These are phyloP conservation scores for Taphrina pruni DNA, from an alignment of 1,139 yeast genomes.

Conservation along the genomic window DNA sequence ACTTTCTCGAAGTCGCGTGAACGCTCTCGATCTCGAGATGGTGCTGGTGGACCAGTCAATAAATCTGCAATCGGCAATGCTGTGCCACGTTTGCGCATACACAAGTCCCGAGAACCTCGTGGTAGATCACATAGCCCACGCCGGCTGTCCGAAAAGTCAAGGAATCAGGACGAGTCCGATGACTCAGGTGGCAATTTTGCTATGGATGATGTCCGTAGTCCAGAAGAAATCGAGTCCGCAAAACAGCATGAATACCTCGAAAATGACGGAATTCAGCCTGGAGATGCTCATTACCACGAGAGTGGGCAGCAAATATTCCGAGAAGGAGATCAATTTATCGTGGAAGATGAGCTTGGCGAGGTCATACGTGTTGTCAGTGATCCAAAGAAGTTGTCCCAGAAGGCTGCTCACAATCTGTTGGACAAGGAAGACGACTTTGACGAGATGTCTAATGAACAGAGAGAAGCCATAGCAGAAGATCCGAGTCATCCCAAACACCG, in stretches of 20 bases:
- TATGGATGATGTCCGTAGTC: constrained; percentile 6
- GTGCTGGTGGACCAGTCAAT: constrained; percentile 16
- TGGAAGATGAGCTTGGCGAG: constrained; percentile 93
- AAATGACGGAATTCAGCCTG: constrained; percentile 27
- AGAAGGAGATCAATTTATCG: constrained; percentile 79
- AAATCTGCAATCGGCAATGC: constrained; percentile 38
- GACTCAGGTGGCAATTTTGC: constrained; percentile 8
- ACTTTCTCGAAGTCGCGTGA: constrained; percentile 77
- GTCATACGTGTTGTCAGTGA: constrained; percentile 74
- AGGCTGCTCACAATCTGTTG: constrained; percentile 43
- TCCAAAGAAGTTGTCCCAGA: constrained; percentile 43
- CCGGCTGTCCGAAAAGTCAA: constrained; percentile 8
- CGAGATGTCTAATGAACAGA: constrained; percentile 42
- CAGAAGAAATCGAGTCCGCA: constrained; percentile 23
- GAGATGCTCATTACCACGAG: constrained; percentile 40
- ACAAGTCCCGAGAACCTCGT: constrained; percentile 8
- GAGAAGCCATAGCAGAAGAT: constrained; percentile 46
- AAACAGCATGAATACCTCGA: constrained; percentile 6
- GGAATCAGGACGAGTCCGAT: not conserved
- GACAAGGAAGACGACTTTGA: constrained; percentile 19
- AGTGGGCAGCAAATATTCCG: constrained; percentile 61
- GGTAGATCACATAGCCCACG: constrained; percentile 19
- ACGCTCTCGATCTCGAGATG: constrained; percentile 9
- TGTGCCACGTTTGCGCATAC: constrained; percentile 1
- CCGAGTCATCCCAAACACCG: constrained; percentile 30